Conservation (phyloP, 768 basidiomycete genomes). For the Boletus rubroflammeus region DNA sequence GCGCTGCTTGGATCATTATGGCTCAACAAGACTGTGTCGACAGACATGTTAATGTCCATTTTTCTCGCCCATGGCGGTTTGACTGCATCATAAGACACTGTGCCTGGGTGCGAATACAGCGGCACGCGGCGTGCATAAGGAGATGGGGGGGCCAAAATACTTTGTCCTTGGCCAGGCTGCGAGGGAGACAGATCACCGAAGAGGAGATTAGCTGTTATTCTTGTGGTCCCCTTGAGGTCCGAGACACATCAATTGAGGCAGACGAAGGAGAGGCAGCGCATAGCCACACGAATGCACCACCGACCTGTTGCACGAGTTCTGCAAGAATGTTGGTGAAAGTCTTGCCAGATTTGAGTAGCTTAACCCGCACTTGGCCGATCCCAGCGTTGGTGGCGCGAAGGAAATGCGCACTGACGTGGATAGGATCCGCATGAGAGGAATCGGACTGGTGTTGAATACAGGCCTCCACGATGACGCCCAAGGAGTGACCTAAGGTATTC, state of each 20-base stretch:
- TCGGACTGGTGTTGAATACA: slow-evolving; percentile 48
- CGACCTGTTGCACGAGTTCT: slow-evolving; percentile 56
- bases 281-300: slow-evolving; percentile 3
- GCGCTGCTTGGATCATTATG: slow-evolving; percentile 39
- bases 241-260: not conserved
- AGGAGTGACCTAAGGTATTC: slow-evolving; percentile 47
- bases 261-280: not conserved
- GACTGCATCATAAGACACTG: slow-evolving; percentile 24
- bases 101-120: slow-evolving; percentile 50
- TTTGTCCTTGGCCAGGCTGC: slow-evolving; percentile 11
- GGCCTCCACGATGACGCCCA: slow-evolving; percentile 53
- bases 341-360: slow-evolving; percentile 45
- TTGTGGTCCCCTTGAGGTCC: slow-evolving; percentile 39
- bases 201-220: slow-evolving; percentile 51
- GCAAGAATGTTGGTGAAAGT: slow-evolving; percentile 57
- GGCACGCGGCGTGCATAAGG: slow-evolving; percentile 59
- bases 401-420: slow-evolving; percentile 61
- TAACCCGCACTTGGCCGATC: slow-evolving; percentile 47
- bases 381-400: slow-evolving; percentile 41
- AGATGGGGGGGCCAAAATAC: slow-evolving; percentile 46
- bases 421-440: slow-evolving; percentile 49
- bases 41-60: slow-evolving; percentile 33
- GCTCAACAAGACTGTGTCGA: slow-evolving; percentile 39
- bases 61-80: slow-evolving; percentile 35
- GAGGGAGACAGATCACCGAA: slow-evolving; percentile 46